Evolutionary conservation across 768 basidiomycete genomes (phyloP), one percentile per base, ranked within the genome.

Genomic region (Suillus discolor): DNA sequence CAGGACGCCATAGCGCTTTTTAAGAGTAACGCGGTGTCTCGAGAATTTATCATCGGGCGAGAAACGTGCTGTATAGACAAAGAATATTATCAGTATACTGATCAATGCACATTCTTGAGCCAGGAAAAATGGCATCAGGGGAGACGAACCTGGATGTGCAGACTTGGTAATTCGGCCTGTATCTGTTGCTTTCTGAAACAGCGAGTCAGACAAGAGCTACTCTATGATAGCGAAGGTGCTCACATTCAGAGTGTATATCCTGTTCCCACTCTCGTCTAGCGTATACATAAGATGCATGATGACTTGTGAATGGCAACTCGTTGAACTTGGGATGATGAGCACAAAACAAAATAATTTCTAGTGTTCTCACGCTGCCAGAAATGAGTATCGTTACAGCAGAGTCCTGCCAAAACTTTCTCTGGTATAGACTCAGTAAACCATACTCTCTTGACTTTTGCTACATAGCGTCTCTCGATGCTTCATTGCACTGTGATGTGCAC

Each of bases 31-130:
- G 66, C 97, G 92, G 75, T 99, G 97, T 68, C 96, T 87, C 67
- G 96, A 97, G 81, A 97, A 99, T 82, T 99, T 99, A 87, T 99
- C 97, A 78, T 99, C 97, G 13, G 97, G 97, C 16, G 97, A 98
- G 80, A 99, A 99, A 47, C 97, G 95, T 18, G 97, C 97, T 97
- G 65, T 61, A 55, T 36, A 47, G n/a, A 9, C 23, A 61, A 47
- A 11, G 42, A 44, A 53, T 38, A 66, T 42, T 38, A 66, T 42
- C 20, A 28, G 47, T n/a, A 16, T 16, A 36, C 31, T 2, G 12
- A 16, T 16, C 18, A 1, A 64, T 65, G 57, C 47, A 53, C 34
- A 25, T 28, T 53, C 47, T 39, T 20, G 61, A n/a, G 34, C 59
- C 9, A 9, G 55, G 65, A 38, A 18, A 39, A n/a, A 20, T 41